Conservation (phyloP, 2,329 filamentous ascomycete species). For the Pseudocercospora eumusae region DNA sequence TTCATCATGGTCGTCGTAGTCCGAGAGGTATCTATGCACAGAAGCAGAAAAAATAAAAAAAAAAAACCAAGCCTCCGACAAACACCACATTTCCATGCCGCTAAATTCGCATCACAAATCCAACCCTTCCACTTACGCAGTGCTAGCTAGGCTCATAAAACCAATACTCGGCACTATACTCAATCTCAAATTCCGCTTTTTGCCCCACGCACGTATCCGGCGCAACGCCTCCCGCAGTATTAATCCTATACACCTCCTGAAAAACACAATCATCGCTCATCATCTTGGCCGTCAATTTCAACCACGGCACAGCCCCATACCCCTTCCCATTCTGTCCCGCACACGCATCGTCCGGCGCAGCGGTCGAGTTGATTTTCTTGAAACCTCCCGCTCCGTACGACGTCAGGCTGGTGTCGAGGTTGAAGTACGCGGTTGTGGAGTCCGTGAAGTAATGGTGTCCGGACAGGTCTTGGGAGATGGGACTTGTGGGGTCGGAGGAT, state of each 20-base stretch:
- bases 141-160: conserved; percentile 52
- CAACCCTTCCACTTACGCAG: too few species aligned
- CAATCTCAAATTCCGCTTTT: conserved; percentile 65
- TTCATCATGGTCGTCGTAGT: conserved; percentile 8
- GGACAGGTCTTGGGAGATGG: conserved; percentile 64
- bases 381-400: conserved; percentile 63
- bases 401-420: conserved; percentile 62
- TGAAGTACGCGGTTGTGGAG: conserved; percentile 73
- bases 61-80: background rate
- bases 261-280: conserved; percentile 60
- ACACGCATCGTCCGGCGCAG: conserved; percentile 64
- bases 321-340: conserved; percentile 60
- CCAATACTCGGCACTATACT: conserved; percentile 83
- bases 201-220: conserved; percentile 72
- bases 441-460: conserved; percentile 82
- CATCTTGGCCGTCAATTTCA: conserved; percentile 63
- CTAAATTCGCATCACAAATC: conserved; percentile 2
- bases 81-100: conserved; percentile 10
- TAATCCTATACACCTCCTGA: conserved; percentile 77
- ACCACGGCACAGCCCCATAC: conserved; percentile 74
- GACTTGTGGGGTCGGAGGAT: conserved; percentile 43
- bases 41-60: background rate
- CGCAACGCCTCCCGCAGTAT: conserved; percentile 78
- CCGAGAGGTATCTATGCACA: conserved; percentile 20
- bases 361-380: conserved; percentile 61